Base-by-base conservation (phyloP, 768 basidiomycete genomes). In the Tephrocybe sp. region DNA sequence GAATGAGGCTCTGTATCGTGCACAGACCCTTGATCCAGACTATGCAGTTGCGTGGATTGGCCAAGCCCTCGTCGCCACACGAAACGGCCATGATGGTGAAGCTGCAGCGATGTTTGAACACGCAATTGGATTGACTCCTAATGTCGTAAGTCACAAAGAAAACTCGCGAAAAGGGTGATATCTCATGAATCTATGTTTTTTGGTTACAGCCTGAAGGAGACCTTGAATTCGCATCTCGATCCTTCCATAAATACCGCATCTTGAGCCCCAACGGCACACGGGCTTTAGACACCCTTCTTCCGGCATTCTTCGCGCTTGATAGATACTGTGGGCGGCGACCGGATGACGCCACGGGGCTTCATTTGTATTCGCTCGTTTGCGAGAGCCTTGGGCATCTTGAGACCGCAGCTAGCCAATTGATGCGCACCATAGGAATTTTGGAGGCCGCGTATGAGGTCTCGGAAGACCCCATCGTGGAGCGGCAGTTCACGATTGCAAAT, bases 1-100 rank as follows among this genome's bases (percentile, higher is more conserved):
- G 0, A 87, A 87, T 57, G 85, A 94, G 61, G 86, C 90, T 1
- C 83, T 99, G 58, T 77, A 85, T 60, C 85, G 85, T 51, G 92
- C 95, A 9, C 97, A 98, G 65, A 84, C 87, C 14, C 76, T 94
- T 39, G 94, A 98, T 71, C 92, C 96, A 6, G 96, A 98, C 62
- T 87, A 85, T 68, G 77, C 87, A 0, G 62, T 84, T 17, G 86
- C 93, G 7, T 99, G 97, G 97, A 75, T 96, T 17, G 97, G 93
- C 1, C 94, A 95, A 65, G 88, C 81, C 3, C 66, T 92, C 20
- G 75, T 91, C 38, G 89, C 89, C 39, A 76, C 73, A 14, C 62
- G 68, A 30, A 80, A 82, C 49, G 80, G 78, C 3, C 79, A 90
- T 47, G 65, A 76, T 26, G 57, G 63, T 4, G 86, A 93, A 48